Conservation (phyloP, 2,329 filamentous ascomycete species). For the Onygena corvina region DNA sequence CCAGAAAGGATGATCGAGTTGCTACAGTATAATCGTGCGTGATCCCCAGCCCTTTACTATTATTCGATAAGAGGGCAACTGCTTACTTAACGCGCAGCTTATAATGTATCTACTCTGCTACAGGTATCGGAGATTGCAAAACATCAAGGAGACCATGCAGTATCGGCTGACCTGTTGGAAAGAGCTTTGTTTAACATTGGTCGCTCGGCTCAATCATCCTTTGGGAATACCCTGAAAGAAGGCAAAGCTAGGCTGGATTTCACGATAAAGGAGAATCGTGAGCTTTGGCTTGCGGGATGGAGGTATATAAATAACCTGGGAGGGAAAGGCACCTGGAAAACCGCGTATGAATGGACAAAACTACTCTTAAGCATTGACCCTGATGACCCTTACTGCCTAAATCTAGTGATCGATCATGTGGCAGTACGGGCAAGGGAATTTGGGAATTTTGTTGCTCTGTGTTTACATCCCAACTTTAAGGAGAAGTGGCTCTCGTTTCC, state of each 20-base stretch:
- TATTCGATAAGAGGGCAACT: conserved; percentile 15
- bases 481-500: conserved; percentile 45
- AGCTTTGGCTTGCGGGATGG: conserved; percentile 83
- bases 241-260: conserved; percentile 77
- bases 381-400: conserved; percentile 70
- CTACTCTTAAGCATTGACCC: conserved; percentile 64
- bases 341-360: conserved; percentile 87
- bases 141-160: conserved; percentile 75
- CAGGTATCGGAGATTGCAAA: conserved; percentile 88
- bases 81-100: conserved; percentile 40
- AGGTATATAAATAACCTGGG: conserved; percentile 76
- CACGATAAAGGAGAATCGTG: conserved; percentile 69
- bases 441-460: conserved; percentile 60
- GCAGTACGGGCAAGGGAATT: conserved; percentile 71
- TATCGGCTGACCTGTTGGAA: conserved; percentile 78
- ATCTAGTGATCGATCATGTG: conserved; percentile 69
- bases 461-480: conserved; percentile 41
- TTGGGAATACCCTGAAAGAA: conserved; percentile 60
- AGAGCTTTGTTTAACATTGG: conserved; percentile 87
- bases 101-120: conserved; percentile 86
- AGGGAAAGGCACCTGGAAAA: conserved; percentile 85
- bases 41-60: neutral
- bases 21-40: conserved; percentile 49
- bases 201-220: conserved; percentile 72
- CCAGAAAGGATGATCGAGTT: conserved; percentile 70